Evolutionary conservation across 768 basidiomycete species (phyloP).

Genomic region (Amanita pseudoporphyria): DNA sequence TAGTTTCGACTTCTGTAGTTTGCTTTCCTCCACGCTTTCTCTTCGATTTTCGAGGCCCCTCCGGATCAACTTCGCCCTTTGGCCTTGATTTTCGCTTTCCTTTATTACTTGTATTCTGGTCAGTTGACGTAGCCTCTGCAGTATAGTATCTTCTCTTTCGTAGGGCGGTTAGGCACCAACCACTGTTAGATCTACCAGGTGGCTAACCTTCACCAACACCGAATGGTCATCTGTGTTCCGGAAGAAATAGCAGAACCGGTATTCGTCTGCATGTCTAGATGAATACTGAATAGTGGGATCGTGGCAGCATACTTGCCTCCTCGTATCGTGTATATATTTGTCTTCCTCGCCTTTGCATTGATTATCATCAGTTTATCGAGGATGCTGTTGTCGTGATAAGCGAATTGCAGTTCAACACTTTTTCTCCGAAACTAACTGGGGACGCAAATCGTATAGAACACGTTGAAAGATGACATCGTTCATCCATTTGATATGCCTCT

Average conservation of each 20-base stretch:
- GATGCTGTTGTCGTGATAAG: conserved; percentile 31
- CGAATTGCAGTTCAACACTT: conserved; percentile 2
- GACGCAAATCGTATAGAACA: conserved; percentile 71
- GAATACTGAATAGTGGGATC: conserved; percentile 3
- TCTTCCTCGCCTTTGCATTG: conserved; percentile 32
- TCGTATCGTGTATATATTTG: conserved; percentile 72
- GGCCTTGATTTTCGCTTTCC: conserved; percentile 2
- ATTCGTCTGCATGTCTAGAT: conserved; percentile 46
- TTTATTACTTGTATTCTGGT: not conserved
- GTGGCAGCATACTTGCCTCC: conserved; percentile 46
- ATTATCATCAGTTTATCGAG: conserved; percentile 58
- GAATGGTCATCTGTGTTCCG: conserved; percentile 77
- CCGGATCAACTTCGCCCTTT: not conserved
- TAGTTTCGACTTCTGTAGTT: conserved; percentile 3
- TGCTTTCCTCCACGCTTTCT: not conserved
- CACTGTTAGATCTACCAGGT: not conserved
- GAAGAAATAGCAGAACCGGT: conserved; percentile 89
- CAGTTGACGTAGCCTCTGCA: not conserved
- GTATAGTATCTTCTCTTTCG: conserved; percentile 1
- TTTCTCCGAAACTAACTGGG: conserved; percentile 33
- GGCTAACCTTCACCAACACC: conserved; percentile 67
- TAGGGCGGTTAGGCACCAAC: not conserved
- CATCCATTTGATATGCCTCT: conserved; percentile 88
- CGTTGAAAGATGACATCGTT: conserved; percentile 70
- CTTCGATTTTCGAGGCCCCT: not conserved